Percentiles rank a stretch among this genome's conserved stretches.
phyloP scores from a whole-genome alignment of 148 eudicot genomes.

The Diospyros kaki region DNA sequence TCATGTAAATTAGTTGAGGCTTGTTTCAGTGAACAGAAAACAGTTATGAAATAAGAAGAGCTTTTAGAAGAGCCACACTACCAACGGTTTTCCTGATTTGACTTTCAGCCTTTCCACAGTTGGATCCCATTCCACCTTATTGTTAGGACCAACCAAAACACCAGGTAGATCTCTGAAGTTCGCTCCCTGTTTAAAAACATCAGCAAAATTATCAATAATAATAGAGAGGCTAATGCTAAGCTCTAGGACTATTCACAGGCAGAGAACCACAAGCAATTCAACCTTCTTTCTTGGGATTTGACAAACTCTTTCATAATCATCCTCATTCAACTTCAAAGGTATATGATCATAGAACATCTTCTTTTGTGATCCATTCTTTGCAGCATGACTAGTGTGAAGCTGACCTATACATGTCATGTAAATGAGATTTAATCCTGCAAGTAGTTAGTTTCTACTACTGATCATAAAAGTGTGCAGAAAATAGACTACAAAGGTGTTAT shows the following conservation, averaged over 20 bases:
- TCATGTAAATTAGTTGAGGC: neutral
- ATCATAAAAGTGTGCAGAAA: neutral
- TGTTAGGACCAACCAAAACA: slow-evolving; percentile 15
- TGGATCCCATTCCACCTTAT: slow-evolving; percentile 17
- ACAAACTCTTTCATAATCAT: slow-evolving; percentile 34
- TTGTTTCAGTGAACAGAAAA: neutral
- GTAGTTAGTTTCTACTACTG: neutral
- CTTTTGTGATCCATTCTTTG: slow-evolving; percentile 3
- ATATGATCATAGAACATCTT: slow-evolving; percentile 28
- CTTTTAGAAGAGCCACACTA: slow-evolving; percentile 3
- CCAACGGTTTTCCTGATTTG: slow-evolving; percentile 27
- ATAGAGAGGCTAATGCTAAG: neutral
- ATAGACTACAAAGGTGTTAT: neutral
- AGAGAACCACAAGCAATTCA: neutral
- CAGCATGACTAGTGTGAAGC: slow-evolving; percentile 2
- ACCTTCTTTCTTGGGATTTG: slow-evolving; percentile 32
- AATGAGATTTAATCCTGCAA: neutral
- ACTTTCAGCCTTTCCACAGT: slow-evolving; percentile 15
- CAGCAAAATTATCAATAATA: neutral
- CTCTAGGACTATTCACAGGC: neutral
- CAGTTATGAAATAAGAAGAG: neutral
- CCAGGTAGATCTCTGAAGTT: slow-evolving; percentile 24
- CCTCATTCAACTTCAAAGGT: slow-evolving; percentile 30
- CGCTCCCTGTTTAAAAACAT: slow-evolving; percentile 18
- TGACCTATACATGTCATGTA: neutral